Evolutionary conservation across 2,329 filamentous ascomycete species (phyloP).

Genomic region (Colletotrichum incanum): DNA sequence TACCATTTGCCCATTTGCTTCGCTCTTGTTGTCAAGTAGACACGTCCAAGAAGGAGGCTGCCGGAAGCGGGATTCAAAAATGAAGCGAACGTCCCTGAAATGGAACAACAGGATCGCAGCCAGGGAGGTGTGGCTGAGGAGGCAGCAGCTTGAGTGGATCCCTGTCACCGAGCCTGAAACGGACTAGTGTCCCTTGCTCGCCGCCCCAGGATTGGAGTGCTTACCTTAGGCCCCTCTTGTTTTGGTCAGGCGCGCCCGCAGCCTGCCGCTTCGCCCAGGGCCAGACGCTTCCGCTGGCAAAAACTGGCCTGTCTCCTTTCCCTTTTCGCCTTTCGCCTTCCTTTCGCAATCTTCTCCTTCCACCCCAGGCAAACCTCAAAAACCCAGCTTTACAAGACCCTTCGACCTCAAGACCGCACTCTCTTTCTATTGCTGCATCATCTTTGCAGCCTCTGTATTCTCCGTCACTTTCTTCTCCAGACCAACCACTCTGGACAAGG

Average conservation of each 20-base stretch:
- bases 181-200: conserved; percentile 19
- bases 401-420: conserved; percentile 16
- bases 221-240: conserved; percentile 32
- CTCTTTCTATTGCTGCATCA: conserved; percentile 22
- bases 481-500: conserved; percentile 24
- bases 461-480: neutral
- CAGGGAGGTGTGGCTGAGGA: conserved; percentile 31
- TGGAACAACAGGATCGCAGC: conserved; percentile 12
- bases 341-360: conserved; percentile 30
- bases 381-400: conserved; percentile 8
- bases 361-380: conserved; percentile 29
- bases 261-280: conserved; percentile 17
- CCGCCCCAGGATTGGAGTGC: neutral
- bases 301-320: conserved; percentile 38
- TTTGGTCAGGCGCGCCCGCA: conserved; percentile 41
- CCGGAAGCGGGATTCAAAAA: neutral
- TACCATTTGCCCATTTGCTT: neutral
- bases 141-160: conserved; percentile 33
- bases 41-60: neutral
- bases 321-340: conserved; percentile 34
- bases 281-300: conserved; percentile 26
- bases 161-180: neutral
- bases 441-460: conserved; percentile 32
- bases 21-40: neutral
- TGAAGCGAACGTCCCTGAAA: conserved; percentile 23